phyloP scores from a whole-genome alignment of 768 basidiomycete species.

The Suillus fuscotomentosus region DNA sequence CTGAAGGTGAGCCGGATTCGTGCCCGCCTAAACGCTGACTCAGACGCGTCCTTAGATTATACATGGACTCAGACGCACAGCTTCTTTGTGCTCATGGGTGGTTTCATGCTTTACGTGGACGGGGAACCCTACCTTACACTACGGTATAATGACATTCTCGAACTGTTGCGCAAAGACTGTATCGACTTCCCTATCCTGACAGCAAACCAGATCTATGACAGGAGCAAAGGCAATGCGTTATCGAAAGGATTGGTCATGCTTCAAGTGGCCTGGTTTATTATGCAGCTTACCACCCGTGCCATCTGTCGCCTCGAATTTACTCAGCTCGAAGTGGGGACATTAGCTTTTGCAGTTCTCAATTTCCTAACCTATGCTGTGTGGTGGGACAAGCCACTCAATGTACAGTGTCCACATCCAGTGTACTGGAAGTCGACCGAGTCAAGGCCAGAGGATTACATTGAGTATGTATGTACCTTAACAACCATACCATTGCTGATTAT shows the following conservation, averaged over 20 bases:
- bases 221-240: constrained; percentile 33
- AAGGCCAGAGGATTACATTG: too few relatives aligned
- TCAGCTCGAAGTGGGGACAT: constrained; percentile 35
- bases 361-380: constrained; percentile 32
- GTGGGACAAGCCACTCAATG: constrained; percentile 41
- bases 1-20: neutral
- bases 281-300: constrained; percentile 27
- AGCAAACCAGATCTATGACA: constrained; percentile 19
- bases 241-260: constrained; percentile 9
- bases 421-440: neutral
- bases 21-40: too few relatives aligned
- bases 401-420: constrained; percentile 15
- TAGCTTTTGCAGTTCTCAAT: constrained; percentile 33
- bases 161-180: neutral
- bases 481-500: neutral
- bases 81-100: constrained; percentile 15
- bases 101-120: constrained; percentile 14
- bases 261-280: constrained; percentile 37
- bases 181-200: constrained; percentile 5
- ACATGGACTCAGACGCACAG: constrained; percentile 5
- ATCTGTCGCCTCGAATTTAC: constrained; percentile 26
- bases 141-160: neutral
- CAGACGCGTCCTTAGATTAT: neutral
- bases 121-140: neutral
- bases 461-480: neutral